Evolutionary conservation across 805 yeast species (phyloP), one percentile per base, ranked within the genome.

Genomic region (Isabelozyma heimii): DNA sequence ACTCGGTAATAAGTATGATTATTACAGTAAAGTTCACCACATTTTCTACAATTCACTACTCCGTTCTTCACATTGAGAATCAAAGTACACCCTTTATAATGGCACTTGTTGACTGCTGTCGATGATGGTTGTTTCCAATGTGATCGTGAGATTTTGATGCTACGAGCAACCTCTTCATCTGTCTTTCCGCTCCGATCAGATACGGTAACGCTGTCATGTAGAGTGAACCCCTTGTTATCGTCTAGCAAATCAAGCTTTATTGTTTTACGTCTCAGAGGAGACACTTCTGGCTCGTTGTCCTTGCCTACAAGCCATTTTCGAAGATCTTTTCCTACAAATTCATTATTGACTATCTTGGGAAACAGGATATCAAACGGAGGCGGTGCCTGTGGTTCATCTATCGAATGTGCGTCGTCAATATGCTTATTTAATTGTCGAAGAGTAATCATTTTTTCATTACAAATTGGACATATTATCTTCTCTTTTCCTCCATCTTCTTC

Each of bases 11-110:
- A 61, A 3, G 90, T 73, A 66, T 91, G 96, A 27, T 62, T 65
- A 50, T 77, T 77, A 62, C 97, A 90, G 60, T 67, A 89, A 14
- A 90, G 62, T 24, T 72, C 59, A 0, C 97, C 97, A 67, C 97
- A 91, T 54, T 79, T 80, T 20, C 92, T 69, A 65, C 97, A 89
- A 61, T 89, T 85, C 5, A 81, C 80, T 2, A 76, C 65, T 0
- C 87, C 89, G 54, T 76, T 79, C 49, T 81, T 77, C 26, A 80
- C 69, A 44, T 69, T 76, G 37, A 86, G 66, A 4, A 51, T 55
- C 46, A 68, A 76, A 8, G 55, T 47, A 56, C 90, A 85, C 0
- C 56, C 55, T 0, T 52, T 50, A 27, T 61, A 58, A 1, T 75
- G 56, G 52, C 91, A 84, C 1, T 39, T 44, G 39, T 72, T 79